Conservation (phyloP, 2,329 filamentous ascomycete genomes). For the Talaromyces albobiverticillius region DNA sequence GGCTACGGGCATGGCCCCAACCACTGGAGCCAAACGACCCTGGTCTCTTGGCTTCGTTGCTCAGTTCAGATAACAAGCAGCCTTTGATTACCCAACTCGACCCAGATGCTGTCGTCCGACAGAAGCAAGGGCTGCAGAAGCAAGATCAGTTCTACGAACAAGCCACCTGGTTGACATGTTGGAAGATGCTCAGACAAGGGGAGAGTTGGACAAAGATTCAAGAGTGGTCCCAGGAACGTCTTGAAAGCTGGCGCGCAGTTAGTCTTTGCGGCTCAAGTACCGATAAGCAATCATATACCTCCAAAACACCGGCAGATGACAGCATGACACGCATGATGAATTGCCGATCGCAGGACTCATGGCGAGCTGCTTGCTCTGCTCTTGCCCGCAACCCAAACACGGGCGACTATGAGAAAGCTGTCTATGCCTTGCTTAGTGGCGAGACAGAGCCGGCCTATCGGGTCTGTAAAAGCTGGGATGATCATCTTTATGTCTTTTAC, state of each 20-base stretch:
- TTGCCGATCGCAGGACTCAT: slow-evolving; percentile 35
- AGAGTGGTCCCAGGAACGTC: slow-evolving; percentile 81
- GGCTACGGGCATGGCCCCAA: slow-evolving; percentile 65
- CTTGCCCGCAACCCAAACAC: slow-evolving; percentile 61
- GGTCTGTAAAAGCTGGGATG: slow-evolving; percentile 78
- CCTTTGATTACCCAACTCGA: slow-evolving; percentile 82
- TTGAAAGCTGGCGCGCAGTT: slow-evolving; percentile 85
- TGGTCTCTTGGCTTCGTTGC: slow-evolving; percentile 54
- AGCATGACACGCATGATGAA: slow-evolving; percentile 43
- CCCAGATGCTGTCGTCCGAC: slow-evolving; percentile 81
- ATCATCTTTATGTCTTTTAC: slow-evolving; percentile 81
- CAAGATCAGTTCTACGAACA: slow-evolving; percentile 87
- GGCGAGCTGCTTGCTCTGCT: slow-evolving; percentile 37
- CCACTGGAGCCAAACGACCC: slow-evolving; percentile 62
- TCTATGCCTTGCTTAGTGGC: slow-evolving; percentile 86
- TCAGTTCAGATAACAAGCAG: slow-evolving; percentile 58
- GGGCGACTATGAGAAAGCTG: slow-evolving; percentile 79
- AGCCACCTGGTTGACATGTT: slow-evolving; percentile 90
- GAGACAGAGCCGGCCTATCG: slow-evolving; percentile 74
- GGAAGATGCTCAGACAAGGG: slow-evolving; percentile 87
- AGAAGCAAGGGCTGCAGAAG: slow-evolving; percentile 71
- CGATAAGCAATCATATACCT: slow-evolving; percentile 25
- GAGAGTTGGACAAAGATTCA: slow-evolving; percentile 69
- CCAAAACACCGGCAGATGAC: slow-evolving; percentile 32
- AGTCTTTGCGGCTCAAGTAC: slow-evolving; percentile 65